These are phyloP conservation scores for Atkinsonella hypoxylon DNA, from an alignment of 2,329 filamentous ascomycete genomes.

Conservation along the genomic window DNA sequence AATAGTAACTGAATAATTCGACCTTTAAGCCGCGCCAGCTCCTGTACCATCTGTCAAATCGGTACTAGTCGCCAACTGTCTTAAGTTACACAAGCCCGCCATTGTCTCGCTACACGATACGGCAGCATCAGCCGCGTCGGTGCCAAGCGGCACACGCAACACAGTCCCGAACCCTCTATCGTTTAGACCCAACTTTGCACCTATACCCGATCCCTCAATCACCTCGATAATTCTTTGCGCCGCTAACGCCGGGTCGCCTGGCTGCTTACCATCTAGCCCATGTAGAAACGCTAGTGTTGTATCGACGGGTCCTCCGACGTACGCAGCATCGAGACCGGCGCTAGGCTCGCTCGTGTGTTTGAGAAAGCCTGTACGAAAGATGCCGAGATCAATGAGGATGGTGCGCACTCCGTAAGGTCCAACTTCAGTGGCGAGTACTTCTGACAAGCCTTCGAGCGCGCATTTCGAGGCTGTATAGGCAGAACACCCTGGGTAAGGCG, in stretches of 20 bases:
- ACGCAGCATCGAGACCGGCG: constrained; percentile 8
- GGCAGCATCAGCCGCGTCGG: background rate
- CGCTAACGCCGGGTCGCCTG: background rate
- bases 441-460: constrained; percentile 28
- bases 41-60: background rate
- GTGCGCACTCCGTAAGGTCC: constrained; percentile 30
- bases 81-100: background rate
- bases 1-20: too few species aligned
- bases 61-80: background rate
- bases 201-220: background rate
- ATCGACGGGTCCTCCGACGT: constrained; percentile 18
- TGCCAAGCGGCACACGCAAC: background rate
- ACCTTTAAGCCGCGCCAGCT: too few species aligned
- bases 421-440: constrained; percentile 30
- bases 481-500: constrained; percentile 19
- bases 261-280: background rate
- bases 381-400: constrained; percentile 35
- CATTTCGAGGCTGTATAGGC: constrained; percentile 34
- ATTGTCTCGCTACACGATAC: background rate
- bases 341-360: constrained; percentile 6
- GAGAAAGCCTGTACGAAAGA: constrained; percentile 36
- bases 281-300: background rate
- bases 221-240: background rate
- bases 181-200: background rate
- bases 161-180: background rate